Percentiles rank a stretch among this genome's conserved stretches.
These are phyloP conservation scores for Aspergillus fumigatus DNA, from an alignment of 2,329 filamentous ascomycete species.

Conservation along the genomic window DNA sequence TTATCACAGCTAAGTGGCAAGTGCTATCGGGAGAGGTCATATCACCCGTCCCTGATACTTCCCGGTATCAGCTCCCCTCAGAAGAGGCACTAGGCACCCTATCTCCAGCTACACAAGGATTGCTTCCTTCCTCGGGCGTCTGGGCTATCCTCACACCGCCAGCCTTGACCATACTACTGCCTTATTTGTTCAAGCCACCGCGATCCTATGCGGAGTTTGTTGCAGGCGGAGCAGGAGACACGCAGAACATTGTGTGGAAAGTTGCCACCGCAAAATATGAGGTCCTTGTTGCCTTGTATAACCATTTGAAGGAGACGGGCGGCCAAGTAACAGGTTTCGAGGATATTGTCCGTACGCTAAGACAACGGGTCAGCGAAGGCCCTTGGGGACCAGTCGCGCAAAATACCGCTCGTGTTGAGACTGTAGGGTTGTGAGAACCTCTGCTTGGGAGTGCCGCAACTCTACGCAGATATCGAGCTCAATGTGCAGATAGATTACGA, in stretches of 20 bases:
- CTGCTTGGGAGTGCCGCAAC: background rate
- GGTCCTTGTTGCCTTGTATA: slow-evolving; percentile 48
- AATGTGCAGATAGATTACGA: background rate
- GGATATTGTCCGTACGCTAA: slow-evolving; percentile 38
- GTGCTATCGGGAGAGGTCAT: slow-evolving; percentile 29
- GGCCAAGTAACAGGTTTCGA: slow-evolving; percentile 31
- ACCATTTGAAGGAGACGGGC: slow-evolving; percentile 37
- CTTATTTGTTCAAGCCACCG: slow-evolving; percentile 54
- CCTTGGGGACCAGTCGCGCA: slow-evolving; percentile 35
- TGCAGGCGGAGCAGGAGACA: slow-evolving; percentile 51
- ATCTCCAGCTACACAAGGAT: slow-evolving; percentile 30
- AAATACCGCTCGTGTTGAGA: slow-evolving; percentile 31
- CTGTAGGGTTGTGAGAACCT: slow-evolving; percentile 27
- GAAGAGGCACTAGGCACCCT: slow-evolving; percentile 36
- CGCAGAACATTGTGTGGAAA: slow-evolving; percentile 54
- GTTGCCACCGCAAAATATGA: slow-evolving; percentile 57
- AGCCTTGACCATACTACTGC: slow-evolving; percentile 48
- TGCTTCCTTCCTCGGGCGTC: slow-evolving; percentile 43
- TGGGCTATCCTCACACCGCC: slow-evolving; percentile 51
- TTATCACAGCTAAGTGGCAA: slow-evolving; percentile 54
- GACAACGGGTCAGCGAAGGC: slow-evolving; percentile 39
- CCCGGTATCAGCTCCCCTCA: slow-evolving; percentile 36
- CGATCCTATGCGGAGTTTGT: slow-evolving; percentile 56
- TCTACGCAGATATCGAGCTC: background rate
- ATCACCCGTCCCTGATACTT: slow-evolving; percentile 15